A percentile compares a stretch with the other conserved stretches of the same genome.
Evolutionary conservation across 1,139 yeast species (phyloP).

Genomic region (Sugiyamaella xylanicola): DNA sequence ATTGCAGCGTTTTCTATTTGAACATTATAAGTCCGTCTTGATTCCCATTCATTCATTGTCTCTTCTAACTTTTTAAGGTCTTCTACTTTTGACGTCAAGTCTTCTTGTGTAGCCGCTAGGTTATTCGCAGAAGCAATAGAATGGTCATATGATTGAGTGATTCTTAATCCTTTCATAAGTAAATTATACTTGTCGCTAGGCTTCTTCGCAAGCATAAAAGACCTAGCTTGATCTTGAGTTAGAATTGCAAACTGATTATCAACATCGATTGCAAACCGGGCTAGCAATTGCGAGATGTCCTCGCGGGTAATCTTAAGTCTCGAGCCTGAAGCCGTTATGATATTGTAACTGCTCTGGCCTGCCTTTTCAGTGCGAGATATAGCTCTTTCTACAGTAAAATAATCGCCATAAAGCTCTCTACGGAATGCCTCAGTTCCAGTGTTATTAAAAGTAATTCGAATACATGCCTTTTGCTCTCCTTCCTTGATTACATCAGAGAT

Average conservation of each 20-base stretch:
- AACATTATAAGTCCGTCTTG: slow-evolving; percentile 1
- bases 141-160: slow-evolving; percentile 50
- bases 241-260: slow-evolving; percentile 92
- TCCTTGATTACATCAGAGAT: slow-evolving; percentile 73
- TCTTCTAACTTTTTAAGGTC: slow-evolving; percentile 18
- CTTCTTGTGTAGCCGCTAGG: slow-evolving; percentile 33
- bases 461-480: slow-evolving; percentile 67
- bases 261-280: slow-evolving; percentile 72
- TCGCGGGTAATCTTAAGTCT: slow-evolving; percentile 61
- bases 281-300: slow-evolving; percentile 67
- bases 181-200: slow-evolving; percentile 69
- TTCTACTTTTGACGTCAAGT: slow-evolving; percentile 14
- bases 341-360: slow-evolving; percentile 53
- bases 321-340: slow-evolving; percentile 56
- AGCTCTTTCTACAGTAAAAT: slow-evolving; percentile 67
- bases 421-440: slow-evolving; percentile 66
- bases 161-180: slow-evolving; percentile 78
- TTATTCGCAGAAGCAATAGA: slow-evolving; percentile 43
- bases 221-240: slow-evolving; percentile 92
- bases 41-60: slow-evolving; percentile 16
- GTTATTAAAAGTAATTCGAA: slow-evolving; percentile 59
- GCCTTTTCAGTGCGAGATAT: slow-evolving; percentile 48
- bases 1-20: slow-evolving; percentile 4
- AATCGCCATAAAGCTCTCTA: slow-evolving; percentile 65
- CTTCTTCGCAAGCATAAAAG: slow-evolving; percentile 54